Evolutionary conservation across 2,329 filamentous ascomycete species (phyloP), one percentile per base, ranked within the genome.

Genomic region (Lasiodiplodia hormozganensis): DNA sequence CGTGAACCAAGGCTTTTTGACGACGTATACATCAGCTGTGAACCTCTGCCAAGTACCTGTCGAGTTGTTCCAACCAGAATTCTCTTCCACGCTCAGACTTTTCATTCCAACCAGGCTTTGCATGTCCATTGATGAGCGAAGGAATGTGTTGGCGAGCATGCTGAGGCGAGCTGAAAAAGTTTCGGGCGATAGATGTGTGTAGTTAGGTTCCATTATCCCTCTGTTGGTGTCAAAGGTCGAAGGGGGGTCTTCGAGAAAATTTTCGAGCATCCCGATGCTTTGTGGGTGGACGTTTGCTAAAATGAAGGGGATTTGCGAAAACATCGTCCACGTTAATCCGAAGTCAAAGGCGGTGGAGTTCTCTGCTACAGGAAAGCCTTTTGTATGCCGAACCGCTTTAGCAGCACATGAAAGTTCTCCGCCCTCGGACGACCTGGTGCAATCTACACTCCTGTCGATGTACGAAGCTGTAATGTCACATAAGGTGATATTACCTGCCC

Each of bases 101-200:
- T 34, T 34, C 23, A 31, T 58, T 12, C 51, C 62, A 18, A 67
- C 53, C 11, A 52, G 53, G 52, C 28, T 66, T 11, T n/a, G 31
- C 31, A 54, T 67, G 28, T 69, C 62, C 0, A 69, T 18, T 8
- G 40, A 47, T 14, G 64, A 43, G 7, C n/a, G 62, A 5, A 60
- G 23, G 64, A 58, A 70, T 4, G 71, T 73, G 65, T 73, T 71
- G 47, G 72, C 58, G 2, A 72, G 43, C 49, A 69, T 54, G 16
- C 64, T 38, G 7, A 73, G 67, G 23, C 70, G 69, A 5, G 53
- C 54, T 56, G 40, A 21, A 56, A 69, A 67, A 21, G 62, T 43
- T 2, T 28, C 34, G 18, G 58, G 8, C 12, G 53, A 28, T 14
- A 62, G 4, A 14, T 52, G 25, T 38, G 57, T 23, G 38, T 57